phyloP scores from a whole-genome alignment of 176 grass and related monocot species.

The Canna indica region DNA sequence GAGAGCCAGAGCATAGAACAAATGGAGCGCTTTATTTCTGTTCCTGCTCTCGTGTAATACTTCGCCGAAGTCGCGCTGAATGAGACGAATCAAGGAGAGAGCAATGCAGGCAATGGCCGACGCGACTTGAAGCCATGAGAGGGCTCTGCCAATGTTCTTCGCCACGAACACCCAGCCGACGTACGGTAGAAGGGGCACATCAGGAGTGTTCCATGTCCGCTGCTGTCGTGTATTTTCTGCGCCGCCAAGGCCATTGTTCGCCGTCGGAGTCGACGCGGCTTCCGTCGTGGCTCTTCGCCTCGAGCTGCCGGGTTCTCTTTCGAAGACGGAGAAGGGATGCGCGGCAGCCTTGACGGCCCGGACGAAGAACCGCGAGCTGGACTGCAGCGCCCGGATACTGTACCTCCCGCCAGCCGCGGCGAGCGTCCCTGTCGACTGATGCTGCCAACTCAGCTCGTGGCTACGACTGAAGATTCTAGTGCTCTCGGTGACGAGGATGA shows the following conservation, averaged over 20 bases:
- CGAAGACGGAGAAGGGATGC: slow-evolving; percentile 7
- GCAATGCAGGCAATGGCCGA: slow-evolving; percentile 34
- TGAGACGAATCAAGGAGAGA: slow-evolving; percentile 40
- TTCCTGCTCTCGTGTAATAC: slow-evolving; percentile 4
- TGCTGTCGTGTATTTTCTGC: too few relatives aligned
- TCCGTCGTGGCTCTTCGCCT: neutral
- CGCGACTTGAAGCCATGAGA: slow-evolving; percentile 42
- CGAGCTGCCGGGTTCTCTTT: neutral
- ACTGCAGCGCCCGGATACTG: slow-evolving; percentile 16
- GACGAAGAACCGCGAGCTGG: slow-evolving; percentile 32
- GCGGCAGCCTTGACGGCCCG: neutral
- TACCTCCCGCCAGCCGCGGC: neutral
- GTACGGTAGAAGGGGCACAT: slow-evolving; percentile 35
- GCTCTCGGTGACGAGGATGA: slow-evolving; percentile 47
- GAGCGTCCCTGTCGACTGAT: slow-evolving; percentile 23
- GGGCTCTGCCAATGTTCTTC: slow-evolving; percentile 27
- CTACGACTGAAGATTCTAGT: slow-evolving; percentile 33
- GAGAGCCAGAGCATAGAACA: slow-evolving; percentile 54
- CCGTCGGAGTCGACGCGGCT: neutral
- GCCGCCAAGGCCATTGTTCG: neutral
- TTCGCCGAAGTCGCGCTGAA: slow-evolving; percentile 19
- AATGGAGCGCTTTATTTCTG: slow-evolving; percentile 28
- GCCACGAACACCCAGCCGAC: slow-evolving; percentile 46
- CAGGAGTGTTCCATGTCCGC: slow-evolving; percentile 17
- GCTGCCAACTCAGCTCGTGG: slow-evolving; percentile 43